Evolutionary conservation across 2,329 filamentous ascomycete species (phyloP).

Genomic region (Epichloe glyceriae): DNA sequence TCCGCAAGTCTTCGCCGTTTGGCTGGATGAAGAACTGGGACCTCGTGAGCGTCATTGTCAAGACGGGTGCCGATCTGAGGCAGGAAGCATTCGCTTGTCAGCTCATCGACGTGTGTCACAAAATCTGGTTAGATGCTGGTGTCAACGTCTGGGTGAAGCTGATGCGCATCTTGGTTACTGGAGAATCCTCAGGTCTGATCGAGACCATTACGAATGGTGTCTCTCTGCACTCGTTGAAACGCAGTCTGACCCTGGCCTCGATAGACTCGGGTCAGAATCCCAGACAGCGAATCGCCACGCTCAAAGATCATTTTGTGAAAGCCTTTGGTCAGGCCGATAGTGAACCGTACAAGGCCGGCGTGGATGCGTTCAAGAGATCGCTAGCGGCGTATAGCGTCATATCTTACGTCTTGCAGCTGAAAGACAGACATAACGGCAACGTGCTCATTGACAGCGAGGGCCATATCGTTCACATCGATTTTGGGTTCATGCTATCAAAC

Average conservation of each 20-base stretch:
- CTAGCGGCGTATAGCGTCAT: conserved; percentile 78
- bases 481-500: conserved; percentile 82
- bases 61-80: conserved; percentile 69
- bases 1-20: conserved; percentile 71
- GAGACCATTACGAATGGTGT: conserved; percentile 84
- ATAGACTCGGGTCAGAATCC: conserved; percentile 63
- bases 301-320: conserved; percentile 72
- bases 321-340: conserved; percentile 61
- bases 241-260: conserved; percentile 63
- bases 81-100: conserved; percentile 83
- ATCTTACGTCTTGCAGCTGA: conserved; percentile 71
- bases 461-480: conserved; percentile 81
- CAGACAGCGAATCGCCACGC: conserved; percentile 61
- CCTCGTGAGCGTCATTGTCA: conserved; percentile 74
- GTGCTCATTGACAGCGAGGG: conserved; percentile 76
- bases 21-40: conserved; percentile 90
- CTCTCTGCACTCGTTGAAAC: conserved; percentile 74
- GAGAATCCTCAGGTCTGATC: conserved; percentile 71
- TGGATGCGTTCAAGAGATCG: conserved; percentile 69
- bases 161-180: conserved; percentile 77
- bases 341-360: conserved; percentile 55
- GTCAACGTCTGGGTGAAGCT: conserved; percentile 78
- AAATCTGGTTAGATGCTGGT: conserved; percentile 64
- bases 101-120: conserved; percentile 67
- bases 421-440: conserved; percentile 78